Evolutionary conservation across 768 basidiomycete genomes (phyloP).

Genomic region (Suillus luteus): DNA sequence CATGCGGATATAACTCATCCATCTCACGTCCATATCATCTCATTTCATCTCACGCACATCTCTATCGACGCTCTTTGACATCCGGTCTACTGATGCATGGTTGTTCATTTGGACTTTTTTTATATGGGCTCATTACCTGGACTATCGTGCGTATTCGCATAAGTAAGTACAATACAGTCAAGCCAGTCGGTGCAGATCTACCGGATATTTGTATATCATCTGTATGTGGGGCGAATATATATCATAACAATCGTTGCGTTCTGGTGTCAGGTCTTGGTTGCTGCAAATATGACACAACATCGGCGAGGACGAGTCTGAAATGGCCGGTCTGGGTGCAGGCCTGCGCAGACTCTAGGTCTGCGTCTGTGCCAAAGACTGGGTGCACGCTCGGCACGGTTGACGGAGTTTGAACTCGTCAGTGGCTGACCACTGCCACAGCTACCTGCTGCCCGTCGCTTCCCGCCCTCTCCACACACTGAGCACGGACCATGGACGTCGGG

Average conservation of each 20-base stretch:
- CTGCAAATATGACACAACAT: neutral
- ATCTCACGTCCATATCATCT: constrained; percentile 4
- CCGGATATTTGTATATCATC: neutral
- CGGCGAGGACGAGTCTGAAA: too few species aligned
- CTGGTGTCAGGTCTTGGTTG: neutral
- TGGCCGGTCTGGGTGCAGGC: too few species aligned
- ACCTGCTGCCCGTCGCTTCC: too few species aligned
- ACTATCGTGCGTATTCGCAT: neutral
- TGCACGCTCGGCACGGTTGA: too few species aligned
- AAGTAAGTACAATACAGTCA: constrained; percentile 5
- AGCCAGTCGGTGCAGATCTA: neutral
- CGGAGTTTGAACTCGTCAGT: too few species aligned
- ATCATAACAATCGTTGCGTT: neutral
- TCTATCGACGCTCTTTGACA: neutral
- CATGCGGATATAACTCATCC: neutral
- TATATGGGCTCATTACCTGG: neutral
- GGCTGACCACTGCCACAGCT: too few species aligned
- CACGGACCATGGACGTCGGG: too few species aligned
- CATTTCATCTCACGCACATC: neutral
- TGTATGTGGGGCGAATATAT: neutral
- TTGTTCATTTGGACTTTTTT: constrained; percentile 1
- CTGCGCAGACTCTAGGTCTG: too few species aligned
- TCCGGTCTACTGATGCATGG: neutral
- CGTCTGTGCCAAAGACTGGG: too few species aligned
- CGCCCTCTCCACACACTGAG: too few species aligned